These are phyloP conservation scores for Agaricales sp. DNA, from an alignment of 1,284 basidiomycete species.

Conservation along the genomic window DNA sequence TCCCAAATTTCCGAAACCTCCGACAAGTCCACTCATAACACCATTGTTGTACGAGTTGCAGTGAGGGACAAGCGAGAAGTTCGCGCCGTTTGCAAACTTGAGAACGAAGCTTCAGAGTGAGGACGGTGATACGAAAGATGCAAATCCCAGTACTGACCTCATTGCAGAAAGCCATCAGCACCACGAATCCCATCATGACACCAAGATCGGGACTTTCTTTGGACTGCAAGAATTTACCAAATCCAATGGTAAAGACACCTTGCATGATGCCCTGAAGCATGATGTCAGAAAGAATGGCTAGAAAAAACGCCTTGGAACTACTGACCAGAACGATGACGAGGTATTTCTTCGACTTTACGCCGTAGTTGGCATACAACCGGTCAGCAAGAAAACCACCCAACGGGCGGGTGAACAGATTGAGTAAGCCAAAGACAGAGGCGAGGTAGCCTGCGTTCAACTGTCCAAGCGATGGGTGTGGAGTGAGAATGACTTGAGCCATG, in stretches of 20 bases:
- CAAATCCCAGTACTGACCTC: conserved; percentile 11
- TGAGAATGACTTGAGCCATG: conserved; percentile 37
- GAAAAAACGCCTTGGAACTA: background rate
- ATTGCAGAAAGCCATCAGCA: conserved; percentile 11
- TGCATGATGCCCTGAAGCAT: conserved; percentile 36
- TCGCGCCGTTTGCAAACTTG: conserved; percentile 41
- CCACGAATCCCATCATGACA: conserved; percentile 17
- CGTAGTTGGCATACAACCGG: conserved; percentile 33
- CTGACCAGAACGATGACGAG: conserved; percentile 24
- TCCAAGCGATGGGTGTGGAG: conserved; percentile 28
- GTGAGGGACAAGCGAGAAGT: conserved; percentile 45
- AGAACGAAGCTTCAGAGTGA: conserved; percentile 31
- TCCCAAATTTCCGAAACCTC: conserved; percentile 42
- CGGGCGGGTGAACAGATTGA: conserved; percentile 45
- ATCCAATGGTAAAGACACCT: conserved; percentile 35
- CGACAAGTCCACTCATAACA: conserved; percentile 37
- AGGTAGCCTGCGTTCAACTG: conserved; percentile 42
- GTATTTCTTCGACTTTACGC: conserved; percentile 42
- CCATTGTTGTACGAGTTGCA: conserved; percentile 31
- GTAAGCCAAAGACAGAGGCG: conserved; percentile 30
- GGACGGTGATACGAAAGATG: no score
- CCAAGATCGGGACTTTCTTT: conserved; percentile 9
- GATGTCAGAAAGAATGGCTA: background rate
- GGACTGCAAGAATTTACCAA: conserved; percentile 10
- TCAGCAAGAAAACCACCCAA: conserved; percentile 45